Base-by-base conservation (phyloP, 306 rosid genomes). In the Morella rubra region DNA sequence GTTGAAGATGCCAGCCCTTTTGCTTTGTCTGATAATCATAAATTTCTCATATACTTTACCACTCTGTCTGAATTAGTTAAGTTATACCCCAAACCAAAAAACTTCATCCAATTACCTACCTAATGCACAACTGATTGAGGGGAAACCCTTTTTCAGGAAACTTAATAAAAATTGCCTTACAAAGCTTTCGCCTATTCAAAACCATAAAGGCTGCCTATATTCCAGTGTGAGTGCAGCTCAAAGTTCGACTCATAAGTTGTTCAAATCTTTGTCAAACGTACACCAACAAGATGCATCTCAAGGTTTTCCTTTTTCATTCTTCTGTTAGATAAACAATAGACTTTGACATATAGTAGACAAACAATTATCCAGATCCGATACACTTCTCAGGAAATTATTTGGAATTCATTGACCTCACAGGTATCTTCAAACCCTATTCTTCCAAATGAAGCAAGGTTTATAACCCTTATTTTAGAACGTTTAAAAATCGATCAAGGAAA, bases 401-500 rank as follows among this genome's bases (percentile, higher is more conserved):
- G 18, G 7, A 51, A 47, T 69, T 73, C 46, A 74, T 75, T 44
- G 13, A 64, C 56, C 19, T 12, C 75, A 53, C 68, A n/a, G 68
- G 10, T n/a, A 65, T 65, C 51, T 71, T 53, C 74, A 54, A 64
- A 47, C 52, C 11, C 53, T 51, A 53, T 46, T 61, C 56, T 64
- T 64, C 61, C 47, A 11, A 19, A 55, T 19, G 47, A 75, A 73
- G 72, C 45, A 68, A 71, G 47, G 32, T 46, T 74, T 81, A 69
- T 50, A 51, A 55, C 42, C 73, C 71, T 41, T 20, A 54, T 51
- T 49, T 52, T 62, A 7, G 61, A 52, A 52, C 4, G 37, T 32
- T 32, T 32, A 32, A 32, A 32, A 32, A 32, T 32, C 37, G 37
- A 32, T 32, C 37, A 32, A 32, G 37, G 37, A 32, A 32, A 32